phyloP scores from a whole-genome alignment of 176 grass and related monocot genomes.

The Paspalum vaginatum region DNA sequence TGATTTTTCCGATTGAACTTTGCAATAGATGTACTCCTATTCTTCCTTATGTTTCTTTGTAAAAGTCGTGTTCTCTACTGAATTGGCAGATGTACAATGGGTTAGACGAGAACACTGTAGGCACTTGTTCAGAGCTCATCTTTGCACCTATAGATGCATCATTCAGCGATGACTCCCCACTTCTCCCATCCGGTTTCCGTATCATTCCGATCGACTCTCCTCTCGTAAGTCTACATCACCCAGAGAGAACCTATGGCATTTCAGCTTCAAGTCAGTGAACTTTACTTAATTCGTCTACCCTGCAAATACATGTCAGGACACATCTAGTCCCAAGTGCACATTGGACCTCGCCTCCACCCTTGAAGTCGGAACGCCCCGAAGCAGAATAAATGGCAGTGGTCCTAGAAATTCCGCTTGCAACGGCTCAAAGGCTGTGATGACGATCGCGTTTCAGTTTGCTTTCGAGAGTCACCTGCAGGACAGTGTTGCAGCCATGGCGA shows the following conservation, averaged over 20 bases:
- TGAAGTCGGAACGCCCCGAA: constrained; percentile 57
- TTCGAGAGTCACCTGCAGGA: constrained; percentile 91
- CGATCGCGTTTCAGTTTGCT: constrained; percentile 92
- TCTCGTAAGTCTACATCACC: constrained; percentile 48
- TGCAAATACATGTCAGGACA: constrained; percentile 29
- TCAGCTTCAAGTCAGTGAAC: background rate
- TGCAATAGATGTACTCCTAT: background rate
- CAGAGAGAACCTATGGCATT: background rate
- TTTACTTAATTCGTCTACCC: background rate
- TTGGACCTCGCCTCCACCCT: constrained; percentile 90
- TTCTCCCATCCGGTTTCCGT: constrained; percentile 87
- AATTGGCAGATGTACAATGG: constrained; percentile 81
- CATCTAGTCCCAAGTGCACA: constrained; percentile 67
- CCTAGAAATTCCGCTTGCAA: background rate
- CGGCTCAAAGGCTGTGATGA: constrained; percentile 73
- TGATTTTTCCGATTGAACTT: background rate
- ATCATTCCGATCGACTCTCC: constrained; percentile 85
- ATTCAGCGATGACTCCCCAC: constrained; percentile 82
- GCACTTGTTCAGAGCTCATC: constrained; percentile 84
- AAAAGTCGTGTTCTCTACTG: constrained; percentile 26
- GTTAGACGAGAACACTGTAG: constrained; percentile 67
- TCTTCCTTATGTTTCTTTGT: background rate
- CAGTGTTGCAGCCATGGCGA: constrained; percentile 71
- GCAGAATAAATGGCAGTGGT: constrained; percentile 12
- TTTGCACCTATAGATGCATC: constrained; percentile 96